phyloP scores from a whole-genome alignment of 1,139 yeast species.

The Groenewaldozyma sp. region DNA sequence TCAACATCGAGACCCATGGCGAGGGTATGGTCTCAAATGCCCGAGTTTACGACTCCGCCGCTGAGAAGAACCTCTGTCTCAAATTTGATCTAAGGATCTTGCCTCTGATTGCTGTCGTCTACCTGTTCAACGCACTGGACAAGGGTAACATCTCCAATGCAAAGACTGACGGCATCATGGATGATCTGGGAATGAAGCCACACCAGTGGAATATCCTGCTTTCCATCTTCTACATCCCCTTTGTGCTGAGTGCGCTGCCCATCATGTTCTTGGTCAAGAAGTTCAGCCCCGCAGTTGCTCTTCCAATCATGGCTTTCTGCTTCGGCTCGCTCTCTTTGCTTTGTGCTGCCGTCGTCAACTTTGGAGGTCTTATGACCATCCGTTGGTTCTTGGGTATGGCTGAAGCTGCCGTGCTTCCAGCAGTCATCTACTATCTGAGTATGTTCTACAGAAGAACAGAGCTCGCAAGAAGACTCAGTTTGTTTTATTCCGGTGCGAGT shows the following conservation, averaged over 20 bases:
- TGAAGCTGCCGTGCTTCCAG: conserved; percentile 43
- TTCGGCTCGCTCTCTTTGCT: conserved; percentile 46
- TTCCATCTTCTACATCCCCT: conserved; percentile 18
- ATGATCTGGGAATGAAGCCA: conserved; percentile 37
- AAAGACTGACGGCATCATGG: conserved; percentile 42
- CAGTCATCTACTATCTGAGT: conserved; percentile 17
- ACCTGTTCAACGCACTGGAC: conserved; percentile 33
- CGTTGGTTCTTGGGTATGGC: conserved; percentile 31
- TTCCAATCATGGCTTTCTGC: conserved; percentile 40
- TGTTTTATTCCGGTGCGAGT: conserved; percentile 31
- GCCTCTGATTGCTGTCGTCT: conserved; percentile 31
- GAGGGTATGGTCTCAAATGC: conserved; percentile 14
- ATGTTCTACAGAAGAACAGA: conserved; percentile 22
- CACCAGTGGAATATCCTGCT: conserved; percentile 26
- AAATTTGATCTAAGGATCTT: conserved; percentile 35
- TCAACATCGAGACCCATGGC: not conserved
- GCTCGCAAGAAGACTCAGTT: conserved; percentile 18
- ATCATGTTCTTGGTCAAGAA: conserved; percentile 17
- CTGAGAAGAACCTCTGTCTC: conserved; percentile 17
- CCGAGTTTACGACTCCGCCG: conserved; percentile 15
- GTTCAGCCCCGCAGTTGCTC: conserved; percentile 33
- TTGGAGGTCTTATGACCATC: conserved; percentile 8
- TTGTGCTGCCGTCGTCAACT: conserved; percentile 19
- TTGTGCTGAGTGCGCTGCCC: conserved; percentile 23
- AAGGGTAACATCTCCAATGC: conserved; percentile 41